Base-by-base conservation (phyloP, 148 eudicot species). In the Polygonum maritimum region DNA sequence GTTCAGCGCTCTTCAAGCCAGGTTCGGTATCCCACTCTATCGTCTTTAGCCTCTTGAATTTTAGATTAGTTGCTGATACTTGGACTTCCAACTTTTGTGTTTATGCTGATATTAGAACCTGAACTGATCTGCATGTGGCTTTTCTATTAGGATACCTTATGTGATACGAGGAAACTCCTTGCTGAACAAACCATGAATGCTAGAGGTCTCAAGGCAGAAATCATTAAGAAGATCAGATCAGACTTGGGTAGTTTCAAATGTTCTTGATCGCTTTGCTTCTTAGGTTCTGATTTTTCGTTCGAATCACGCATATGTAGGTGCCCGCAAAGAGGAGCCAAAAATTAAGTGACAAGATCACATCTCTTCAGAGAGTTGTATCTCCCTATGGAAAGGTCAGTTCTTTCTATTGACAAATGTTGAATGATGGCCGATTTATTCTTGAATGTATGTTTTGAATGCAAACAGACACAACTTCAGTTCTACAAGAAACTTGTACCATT, bases 401-500 rank as follows among this genome's bases (percentile, higher is more conserved):
- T 13, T 7, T 18, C 57, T 2, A 54, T 5, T 49, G 54, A 49
- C 16, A 49, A 49, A 49, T 49, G 54, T 9, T 49, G 54, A 13
- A 49, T 49, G 54, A 48, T n/a, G 51, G 15, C 2, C 51, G 13
- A 8, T 8, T 7, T 48, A 48, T 62, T 65, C 70, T 65, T 65
- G n/a, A 16, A 18, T 2, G 16, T 52, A 2, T 52, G 19, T 2
- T 52, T 52, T 14, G 13, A 65, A 65, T 71, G 79, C 86, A 89
- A 89, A 85, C 89, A 3, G 92, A 89, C 71, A 89, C 88, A 9
- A 88, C 92, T 47, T 89, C 92, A 3, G 92, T 89, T 69, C 89
- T 89, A 26, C 87, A 89, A 47, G 92, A 89, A 71, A 85, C 92
- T 52, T 85, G 85, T 71, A 81, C n/a, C n/a, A n/a, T n/a, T n/a